A percentile compares a stretch with the other conserved stretches of the same genome.
phyloP scores from a whole-genome alignment of 768 basidiomycete genomes.

The Pisolithus albus region DNA sequence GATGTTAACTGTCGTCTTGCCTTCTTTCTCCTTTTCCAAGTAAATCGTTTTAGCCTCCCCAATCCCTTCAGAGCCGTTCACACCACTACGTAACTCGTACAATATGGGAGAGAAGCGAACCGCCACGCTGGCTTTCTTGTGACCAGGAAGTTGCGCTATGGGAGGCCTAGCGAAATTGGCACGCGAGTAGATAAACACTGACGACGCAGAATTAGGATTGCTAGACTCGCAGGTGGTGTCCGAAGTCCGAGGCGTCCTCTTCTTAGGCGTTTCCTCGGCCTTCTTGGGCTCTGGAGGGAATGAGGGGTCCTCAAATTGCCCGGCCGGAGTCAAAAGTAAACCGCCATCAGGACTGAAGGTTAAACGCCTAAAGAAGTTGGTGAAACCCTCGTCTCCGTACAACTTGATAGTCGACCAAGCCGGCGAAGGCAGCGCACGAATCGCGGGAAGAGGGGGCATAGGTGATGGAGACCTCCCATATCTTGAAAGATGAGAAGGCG shows the following conservation, averaged over 20 bases:
- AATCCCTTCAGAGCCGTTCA: slow-evolving; percentile 28
- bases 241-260: slow-evolving; percentile 50
- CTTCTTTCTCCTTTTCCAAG: slow-evolving; percentile 63
- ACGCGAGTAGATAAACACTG: slow-evolving; percentile 92
- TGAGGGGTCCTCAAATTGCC: slow-evolving; percentile 92
- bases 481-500: slow-evolving; percentile 55
- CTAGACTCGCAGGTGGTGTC: slow-evolving; percentile 26
- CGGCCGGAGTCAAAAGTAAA: slow-evolving; percentile 89
- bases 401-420: slow-evolving; percentile 69
- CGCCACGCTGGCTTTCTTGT: slow-evolving; percentile 92
- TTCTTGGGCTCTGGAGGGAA: slow-evolving; percentile 30
- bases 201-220: slow-evolving; percentile 39
- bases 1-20: slow-evolving; percentile 54
- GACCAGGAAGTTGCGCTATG: slow-evolving; percentile 90
- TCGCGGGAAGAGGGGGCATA: slow-evolving; percentile 90
- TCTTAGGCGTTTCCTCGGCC: slow-evolving; percentile 43
- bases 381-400: slow-evolving; percentile 92
- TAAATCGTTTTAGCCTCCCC: slow-evolving; percentile 49
- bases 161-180: slow-evolving; percentile 92
- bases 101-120: slow-evolving; percentile 91
- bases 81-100: slow-evolving; percentile 76
- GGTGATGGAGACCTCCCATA: slow-evolving; percentile 84
- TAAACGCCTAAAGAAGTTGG: slow-evolving; percentile 91
- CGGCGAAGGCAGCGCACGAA: slow-evolving; percentile 60
- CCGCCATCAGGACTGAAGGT: slow-evolving; percentile 95